Conservation (phyloP, 345 rosid species). For the Dovyalis caffra region DNA sequence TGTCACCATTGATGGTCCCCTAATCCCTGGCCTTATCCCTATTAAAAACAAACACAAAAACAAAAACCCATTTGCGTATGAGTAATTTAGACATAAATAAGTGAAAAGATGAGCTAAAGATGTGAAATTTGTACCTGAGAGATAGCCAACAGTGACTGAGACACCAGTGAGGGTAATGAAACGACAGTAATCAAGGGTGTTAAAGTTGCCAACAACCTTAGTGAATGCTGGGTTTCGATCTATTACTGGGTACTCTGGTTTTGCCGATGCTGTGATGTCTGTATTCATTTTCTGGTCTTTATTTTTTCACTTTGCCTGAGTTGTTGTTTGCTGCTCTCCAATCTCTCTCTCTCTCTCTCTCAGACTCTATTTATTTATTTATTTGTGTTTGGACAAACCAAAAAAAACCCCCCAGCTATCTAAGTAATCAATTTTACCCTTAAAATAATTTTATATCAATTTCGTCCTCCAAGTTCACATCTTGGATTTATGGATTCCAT, state of each 20-base stretch:
- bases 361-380: no score
- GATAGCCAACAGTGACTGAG: constrained; percentile 95
- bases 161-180: constrained; percentile 71
- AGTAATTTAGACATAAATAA: neutral
- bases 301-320: neutral
- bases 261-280: constrained; percentile 88
- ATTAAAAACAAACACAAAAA: neutral
- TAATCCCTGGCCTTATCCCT: constrained; percentile 91
- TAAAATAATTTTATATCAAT: no score
- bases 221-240: constrained; percentile 85
- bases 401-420: neutral
- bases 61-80: neutral
- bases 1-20: constrained; percentile 96
- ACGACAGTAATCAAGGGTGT: constrained; percentile 74
- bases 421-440: neutral
- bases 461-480: no score
- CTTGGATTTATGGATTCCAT: no score
- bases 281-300: constrained; percentile 57
- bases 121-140: constrained; percentile 49
- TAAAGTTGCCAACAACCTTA: constrained; percentile 77
- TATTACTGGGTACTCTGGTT: constrained; percentile 83
- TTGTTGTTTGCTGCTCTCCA: neutral
- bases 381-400: neutral
- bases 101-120: neutral
- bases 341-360: neutral